A percentile compares a stretch with the other conserved stretches of the same genome.
phyloP scores from a whole-genome alignment of 257 asterid species.

The Linderniella brevidens region DNA sequence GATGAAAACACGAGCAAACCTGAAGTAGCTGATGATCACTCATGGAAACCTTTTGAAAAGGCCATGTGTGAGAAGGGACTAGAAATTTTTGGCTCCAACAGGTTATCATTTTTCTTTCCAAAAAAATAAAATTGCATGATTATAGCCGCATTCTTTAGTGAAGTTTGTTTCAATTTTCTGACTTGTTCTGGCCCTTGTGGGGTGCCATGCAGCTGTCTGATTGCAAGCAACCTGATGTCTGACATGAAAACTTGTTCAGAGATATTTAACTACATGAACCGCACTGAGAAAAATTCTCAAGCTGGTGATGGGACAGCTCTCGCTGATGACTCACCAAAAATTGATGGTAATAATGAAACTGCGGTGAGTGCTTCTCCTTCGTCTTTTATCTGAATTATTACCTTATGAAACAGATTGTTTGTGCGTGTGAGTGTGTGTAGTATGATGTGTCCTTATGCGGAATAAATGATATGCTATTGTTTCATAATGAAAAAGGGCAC shows the following conservation, averaged over 20 bases:
- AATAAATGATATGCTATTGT: constrained; percentile 7
- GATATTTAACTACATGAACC: constrained; percentile 65
- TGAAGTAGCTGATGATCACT: constrained; percentile 29
- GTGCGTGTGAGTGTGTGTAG: background rate
- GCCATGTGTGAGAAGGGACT: constrained; percentile 81
- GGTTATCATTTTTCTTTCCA: constrained; percentile 28
- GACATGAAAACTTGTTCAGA: constrained; percentile 76
- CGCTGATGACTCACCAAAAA: constrained; percentile 42
- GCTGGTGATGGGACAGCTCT: constrained; percentile 34
- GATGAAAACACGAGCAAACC: constrained; percentile 32
- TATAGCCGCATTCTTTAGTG: too few relatives aligned
- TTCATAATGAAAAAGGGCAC: constrained; percentile 28
- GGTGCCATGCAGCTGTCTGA: constrained; percentile 69
- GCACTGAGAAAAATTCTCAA: constrained; percentile 33
- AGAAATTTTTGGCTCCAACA: constrained; percentile 75
- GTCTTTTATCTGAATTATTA: constrained; percentile 5
- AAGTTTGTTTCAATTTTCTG: background rate
- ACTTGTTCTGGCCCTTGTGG: background rate
- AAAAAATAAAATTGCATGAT: too few relatives aligned
- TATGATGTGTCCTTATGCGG: too few relatives aligned
- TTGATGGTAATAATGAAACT: constrained; percentile 56
- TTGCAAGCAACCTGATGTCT: constrained; percentile 81
- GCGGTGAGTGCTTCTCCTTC: constrained; percentile 32
- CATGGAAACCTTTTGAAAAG: constrained; percentile 82
- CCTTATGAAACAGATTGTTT: constrained; percentile 8